Conservation (phyloP, 352 stramenopile genomes). For the Chrysophaeum taylorii region DNA sequence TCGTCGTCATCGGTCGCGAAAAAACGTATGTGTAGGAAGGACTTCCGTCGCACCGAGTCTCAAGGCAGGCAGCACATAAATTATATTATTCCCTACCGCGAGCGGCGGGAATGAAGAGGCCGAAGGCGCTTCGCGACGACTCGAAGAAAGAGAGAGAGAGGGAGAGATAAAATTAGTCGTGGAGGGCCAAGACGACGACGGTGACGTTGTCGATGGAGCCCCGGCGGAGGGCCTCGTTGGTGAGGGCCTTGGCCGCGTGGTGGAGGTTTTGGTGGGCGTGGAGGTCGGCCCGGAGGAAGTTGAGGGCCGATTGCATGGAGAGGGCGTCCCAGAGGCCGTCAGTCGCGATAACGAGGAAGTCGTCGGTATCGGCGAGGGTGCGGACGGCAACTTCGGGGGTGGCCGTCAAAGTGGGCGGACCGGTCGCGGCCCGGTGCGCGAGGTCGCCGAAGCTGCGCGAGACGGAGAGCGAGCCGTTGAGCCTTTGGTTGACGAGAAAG, state of each 20-base stretch:
- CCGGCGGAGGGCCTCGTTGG: constrained; percentile 40
- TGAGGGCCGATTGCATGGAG: constrained; percentile 48
- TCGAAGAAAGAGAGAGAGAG: too few relatives aligned
- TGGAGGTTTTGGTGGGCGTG: constrained; percentile 33
- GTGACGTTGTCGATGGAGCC: constrained; percentile 57
- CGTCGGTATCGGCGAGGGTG: constrained; percentile 37
- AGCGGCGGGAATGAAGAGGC: too few relatives aligned
- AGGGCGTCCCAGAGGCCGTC: constrained; percentile 70
- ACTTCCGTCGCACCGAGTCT: too few relatives aligned
- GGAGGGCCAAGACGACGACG: constrained; percentile 37
- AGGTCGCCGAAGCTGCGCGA: constrained; percentile 65
- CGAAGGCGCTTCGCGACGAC: too few relatives aligned
- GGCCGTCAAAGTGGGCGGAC: constrained; percentile 18
- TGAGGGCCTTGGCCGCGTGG: constrained; percentile 32
- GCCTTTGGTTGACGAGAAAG: constrained; percentile 57
- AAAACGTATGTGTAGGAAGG: too few relatives aligned
- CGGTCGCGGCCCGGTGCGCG: constrained; percentile 53
- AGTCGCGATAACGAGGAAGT: constrained; percentile 60
- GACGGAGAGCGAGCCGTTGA: constrained; percentile 69
- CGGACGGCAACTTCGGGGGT: constrained; percentile 38
- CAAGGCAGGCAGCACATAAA: too few relatives aligned
- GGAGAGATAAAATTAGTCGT: too few relatives aligned
- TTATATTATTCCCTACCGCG: too few relatives aligned
- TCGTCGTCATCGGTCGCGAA: too few relatives aligned
- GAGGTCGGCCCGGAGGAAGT: constrained; percentile 47